A percentile compares a stretch with the other conserved stretches of the same genome.
phyloP scores from a whole-genome alignment of 1,284 basidiomycete genomes.

The Cryptococcus amylolentus region DNA sequence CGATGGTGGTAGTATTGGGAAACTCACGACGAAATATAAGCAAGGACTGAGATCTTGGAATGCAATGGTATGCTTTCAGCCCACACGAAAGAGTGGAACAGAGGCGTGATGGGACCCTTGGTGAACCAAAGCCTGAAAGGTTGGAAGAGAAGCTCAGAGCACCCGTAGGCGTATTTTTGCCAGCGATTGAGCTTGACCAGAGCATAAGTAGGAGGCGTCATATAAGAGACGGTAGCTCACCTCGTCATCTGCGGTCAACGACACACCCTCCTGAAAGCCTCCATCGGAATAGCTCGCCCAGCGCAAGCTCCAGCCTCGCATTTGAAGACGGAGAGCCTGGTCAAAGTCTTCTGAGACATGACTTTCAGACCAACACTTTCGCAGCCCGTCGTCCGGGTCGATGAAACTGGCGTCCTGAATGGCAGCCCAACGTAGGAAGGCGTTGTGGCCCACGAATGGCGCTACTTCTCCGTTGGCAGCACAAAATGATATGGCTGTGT shows the following conservation, averaged over 20 bases:
- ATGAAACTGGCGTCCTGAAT: slow-evolving; percentile 72
- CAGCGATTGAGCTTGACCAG: slow-evolving; percentile 58
- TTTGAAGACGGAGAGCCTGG: slow-evolving; percentile 63
- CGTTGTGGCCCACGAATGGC: slow-evolving; percentile 82
- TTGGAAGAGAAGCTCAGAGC: slow-evolving; percentile 70
- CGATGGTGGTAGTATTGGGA: no score
- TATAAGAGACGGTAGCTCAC: no score
- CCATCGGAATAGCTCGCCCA: slow-evolving; percentile 79
- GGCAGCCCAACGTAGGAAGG: slow-evolving; percentile 74
- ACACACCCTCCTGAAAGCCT: slow-evolving; percentile 84
- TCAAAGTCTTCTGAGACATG: slow-evolving; percentile 83
- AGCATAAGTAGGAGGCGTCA: no score
- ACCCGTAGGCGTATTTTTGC: slow-evolving; percentile 80
- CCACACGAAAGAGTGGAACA: slow-evolving; percentile 72
- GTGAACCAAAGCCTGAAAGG: slow-evolving; percentile 68
- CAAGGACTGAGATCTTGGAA: slow-evolving; percentile 63
- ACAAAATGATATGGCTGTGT: slow-evolving; percentile 62
- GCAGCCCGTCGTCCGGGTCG: slow-evolving; percentile 61
- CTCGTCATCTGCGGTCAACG: slow-evolving; percentile 55
- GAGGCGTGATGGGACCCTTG: slow-evolving; percentile 70
- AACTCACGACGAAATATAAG: slow-evolving; percentile 68
- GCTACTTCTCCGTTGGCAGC: slow-evolving; percentile 67
- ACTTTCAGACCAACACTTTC: slow-evolving; percentile 72
- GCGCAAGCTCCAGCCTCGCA: slow-evolving; percentile 64
- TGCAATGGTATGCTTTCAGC: slow-evolving; percentile 65